Evolutionary conservation across 208 protist genomes (phyloP), one percentile per base, ranked within the genome.

Genomic region (Crithidia sp.): DNA sequence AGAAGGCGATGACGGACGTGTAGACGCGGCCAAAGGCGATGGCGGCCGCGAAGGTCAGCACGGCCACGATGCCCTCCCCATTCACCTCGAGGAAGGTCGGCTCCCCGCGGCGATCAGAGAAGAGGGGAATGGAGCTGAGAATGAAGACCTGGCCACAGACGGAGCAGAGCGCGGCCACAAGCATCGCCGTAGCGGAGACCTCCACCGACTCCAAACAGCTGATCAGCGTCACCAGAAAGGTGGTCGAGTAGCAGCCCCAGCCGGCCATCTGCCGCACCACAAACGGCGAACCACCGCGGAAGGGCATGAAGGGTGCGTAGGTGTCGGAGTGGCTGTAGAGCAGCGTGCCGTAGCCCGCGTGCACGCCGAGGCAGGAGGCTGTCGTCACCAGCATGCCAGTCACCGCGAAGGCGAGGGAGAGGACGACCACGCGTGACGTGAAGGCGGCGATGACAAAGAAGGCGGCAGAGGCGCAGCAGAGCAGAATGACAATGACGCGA

Each of bases 301-400:
- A 95, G 14, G 88, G 91, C 87, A 94, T 93, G 58, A 93, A 93
- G 28, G 80, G 70, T 36, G 71, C 65, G 71, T 87, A 95, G 13
- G 28, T 55, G 57, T 80, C 74, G 41, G 69, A 79, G 28, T 71
- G 9, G 16, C 78, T 63, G 53, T 93, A 75, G 7, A 86, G 40
- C 3, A 93, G 14, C n/a, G 74, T 50, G 40, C 91, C 91, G 82
- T 95, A 95, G 28, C 85, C 83, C 5, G 79, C 83, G 77, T 95
- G 88, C 19, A 85, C 65, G 56, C 73, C 77, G 43, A 93, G 64
- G 71, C 88, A 93, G 14, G 88, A 92, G 6, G 74, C 71, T 7
- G 87, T 93, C 62, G 77, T 87, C 3, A 92, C 59, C 47, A 87
- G 54, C 54, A 93, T 81, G 13, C 80, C 91, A 40, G 66, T 77